Percentiles rank a stretch among this genome's conserved stretches.
Evolutionary conservation across 2,329 filamentous ascomycete species (phyloP).

Genomic region (Aspergillus brunneoviolaceus): DNA sequence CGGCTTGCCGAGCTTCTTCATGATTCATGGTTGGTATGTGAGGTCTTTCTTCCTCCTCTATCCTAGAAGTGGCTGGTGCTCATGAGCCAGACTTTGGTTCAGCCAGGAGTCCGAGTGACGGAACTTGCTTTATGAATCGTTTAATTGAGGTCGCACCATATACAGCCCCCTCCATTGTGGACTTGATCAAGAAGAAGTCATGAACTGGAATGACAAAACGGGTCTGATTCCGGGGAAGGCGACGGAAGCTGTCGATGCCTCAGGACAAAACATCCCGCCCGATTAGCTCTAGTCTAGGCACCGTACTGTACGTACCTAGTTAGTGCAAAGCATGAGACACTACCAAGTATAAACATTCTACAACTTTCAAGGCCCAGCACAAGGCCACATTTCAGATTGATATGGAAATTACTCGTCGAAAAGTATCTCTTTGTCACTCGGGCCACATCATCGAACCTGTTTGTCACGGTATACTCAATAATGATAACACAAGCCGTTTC

Average conservation of each 20-base stretch:
- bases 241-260: neutral
- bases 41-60: neutral
- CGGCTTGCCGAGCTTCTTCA: neutral
- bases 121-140: neutral
- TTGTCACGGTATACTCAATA: no score
- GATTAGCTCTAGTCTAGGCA: no score
- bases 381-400: no score
- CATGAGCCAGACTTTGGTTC: neutral
- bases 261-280: neutral
- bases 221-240: neutral
- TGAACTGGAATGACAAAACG: neutral
- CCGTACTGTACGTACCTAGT: no score
- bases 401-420: no score
- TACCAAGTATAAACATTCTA: no score
- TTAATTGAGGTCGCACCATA: neutral
- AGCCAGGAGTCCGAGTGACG: neutral
- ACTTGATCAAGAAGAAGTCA: neutral
- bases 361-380: no score
- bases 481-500: no score
- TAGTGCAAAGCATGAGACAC: no score
- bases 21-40: neutral
- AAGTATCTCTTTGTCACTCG: no score
- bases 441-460: no score
- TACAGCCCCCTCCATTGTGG: neutral
- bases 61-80: neutral